Evolutionary conservation across 768 basidiomycete species (phyloP), one percentile per base, ranked within the genome.

Genomic region (Crassisporium funariophilum): DNA sequence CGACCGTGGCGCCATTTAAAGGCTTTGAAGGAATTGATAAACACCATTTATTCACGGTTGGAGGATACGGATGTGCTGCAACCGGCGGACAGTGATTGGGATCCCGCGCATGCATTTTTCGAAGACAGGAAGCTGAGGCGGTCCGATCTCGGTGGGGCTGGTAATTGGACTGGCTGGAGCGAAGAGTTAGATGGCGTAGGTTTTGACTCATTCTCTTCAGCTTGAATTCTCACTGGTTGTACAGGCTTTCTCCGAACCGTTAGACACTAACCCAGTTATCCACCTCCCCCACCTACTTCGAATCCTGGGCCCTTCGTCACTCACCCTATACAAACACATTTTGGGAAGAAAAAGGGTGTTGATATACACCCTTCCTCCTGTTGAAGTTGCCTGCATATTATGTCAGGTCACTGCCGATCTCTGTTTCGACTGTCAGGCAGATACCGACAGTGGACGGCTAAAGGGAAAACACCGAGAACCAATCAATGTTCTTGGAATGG

Each of bases 251-350:
- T 46, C 61, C 10, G 63, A 69, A 12, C 54, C 60, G 19, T 44
- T 60, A 34, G 59, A 57, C 44, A 44, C 59, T 5, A 75, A 76
- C 50, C 88, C 88, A 4, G 81, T 83, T 4, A 65, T 86, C 2
- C 87, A 89, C 52, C 79, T 93, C 31, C 78, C 90, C 0, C 86
- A 89, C 48, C 68, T 92, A 16, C 67, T 92, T 21, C 82, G 84
- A 21, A 82, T 91, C 42, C 72, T 93, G 19, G 91, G 91, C 0
- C 88, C 89, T 0, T 88, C 88, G 1, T 79, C 81, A 0, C 66
- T 92, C 25, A 91, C 88, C 0, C 64, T 92, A 2, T 89, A 88
- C 69, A 91, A 91, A 57, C 81, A 91, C 55, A 78, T 89, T 12
- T 73, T 92, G 4, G 84, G 83, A 0, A 77, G 90, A 5, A 80